Evolutionary conservation across 495 filamentous ascomycete species (phyloP), one percentile per base, ranked within the genome.

Genomic region (Penicillium malachiteum): DNA sequence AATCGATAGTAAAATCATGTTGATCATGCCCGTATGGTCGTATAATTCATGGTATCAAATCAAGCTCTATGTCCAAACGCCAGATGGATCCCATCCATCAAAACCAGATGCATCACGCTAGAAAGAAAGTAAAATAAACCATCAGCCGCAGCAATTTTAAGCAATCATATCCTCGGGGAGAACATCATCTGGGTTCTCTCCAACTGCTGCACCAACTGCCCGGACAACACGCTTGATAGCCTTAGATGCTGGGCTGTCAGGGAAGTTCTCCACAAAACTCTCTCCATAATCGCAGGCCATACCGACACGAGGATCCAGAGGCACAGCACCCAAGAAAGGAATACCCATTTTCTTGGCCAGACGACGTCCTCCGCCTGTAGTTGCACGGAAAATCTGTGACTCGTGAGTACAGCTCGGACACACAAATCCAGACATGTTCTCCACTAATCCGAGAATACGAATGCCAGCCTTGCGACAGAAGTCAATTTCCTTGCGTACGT

Each of bases 371-470:
- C 94, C 95, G 9, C 94, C 94, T 1, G 95, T 98, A 16, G 90
- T 95, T 5, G 93, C 89, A 54, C 84, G 81, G 72, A 97, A 98
- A 34, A 98, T 95, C 66, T 96, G 83, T 48, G 81, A 88, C 67
- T 85, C 79, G 55, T 90, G 83, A 35, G 79, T 87, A 70, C 94
- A 98, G 38, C 87, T 90, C 4, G 90, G 90, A 68, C 94, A 98
- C 38, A 97, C 91, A 70, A 96, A 98, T 9, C 91, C 90, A 47
- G 84, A 87, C 94, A 98, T 98, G 68, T 98, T 98, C 78, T 98
- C 94, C 38, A 97, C 95, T 12, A 98, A 72, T 0, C 94, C 95
- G 17, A 98, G 63, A 3, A 98, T 81, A 35, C 76, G 80, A 50
- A 98, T 97, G 1, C 90, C 92, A 5, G 95, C 95, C 72, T 98